Evolutionary conservation across 768 basidiomycete species (phyloP).

Genomic region (Filobasidium floriforme): DNA sequence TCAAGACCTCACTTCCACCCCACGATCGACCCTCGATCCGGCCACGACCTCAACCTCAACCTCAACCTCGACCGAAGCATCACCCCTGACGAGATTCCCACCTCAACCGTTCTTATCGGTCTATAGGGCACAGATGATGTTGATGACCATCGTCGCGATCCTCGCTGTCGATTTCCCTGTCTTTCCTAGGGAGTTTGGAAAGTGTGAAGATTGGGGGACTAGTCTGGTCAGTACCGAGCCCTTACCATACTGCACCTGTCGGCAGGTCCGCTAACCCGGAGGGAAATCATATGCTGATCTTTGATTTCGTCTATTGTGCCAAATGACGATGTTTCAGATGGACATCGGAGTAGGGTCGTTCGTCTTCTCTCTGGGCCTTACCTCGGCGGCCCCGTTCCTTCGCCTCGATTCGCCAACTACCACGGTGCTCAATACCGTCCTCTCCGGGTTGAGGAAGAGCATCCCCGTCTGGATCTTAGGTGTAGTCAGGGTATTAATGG

Average conservation of each 20-base stretch:
- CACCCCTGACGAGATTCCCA: not conserved
- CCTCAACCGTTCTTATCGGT: slow-evolving; percentile 62
- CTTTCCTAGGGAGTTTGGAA: slow-evolving; percentile 79
- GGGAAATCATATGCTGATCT: too few species aligned
- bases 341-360: slow-evolving; percentile 96
- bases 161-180: slow-evolving; percentile 92
- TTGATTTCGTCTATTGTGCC: too few species aligned
- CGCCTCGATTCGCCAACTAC: slow-evolving; percentile 40
- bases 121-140: slow-evolving; percentile 90
- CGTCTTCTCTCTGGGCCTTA: slow-evolving; percentile 88
- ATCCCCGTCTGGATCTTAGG: slow-evolving; percentile 67
- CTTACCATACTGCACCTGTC: not conserved
- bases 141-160: slow-evolving; percentile 82
- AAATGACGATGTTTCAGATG: too few species aligned
- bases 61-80: slow-evolving; percentile 45
- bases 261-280: too few species aligned
- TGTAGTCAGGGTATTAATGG: slow-evolving; percentile 66
- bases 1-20: slow-evolving; percentile 8
- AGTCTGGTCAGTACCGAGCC: slow-evolving; percentile 60
- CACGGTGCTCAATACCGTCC: not conserved
- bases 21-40: slow-evolving; percentile 11
- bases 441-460: slow-evolving; percentile 47
- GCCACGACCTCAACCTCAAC: not conserved
- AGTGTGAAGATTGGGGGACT: slow-evolving; percentile 89
- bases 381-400: slow-evolving; percentile 75